Evolutionary conservation across 202 grass and related monocot genomes (phyloP).

Genomic region (Elaeis oleifera): DNA sequence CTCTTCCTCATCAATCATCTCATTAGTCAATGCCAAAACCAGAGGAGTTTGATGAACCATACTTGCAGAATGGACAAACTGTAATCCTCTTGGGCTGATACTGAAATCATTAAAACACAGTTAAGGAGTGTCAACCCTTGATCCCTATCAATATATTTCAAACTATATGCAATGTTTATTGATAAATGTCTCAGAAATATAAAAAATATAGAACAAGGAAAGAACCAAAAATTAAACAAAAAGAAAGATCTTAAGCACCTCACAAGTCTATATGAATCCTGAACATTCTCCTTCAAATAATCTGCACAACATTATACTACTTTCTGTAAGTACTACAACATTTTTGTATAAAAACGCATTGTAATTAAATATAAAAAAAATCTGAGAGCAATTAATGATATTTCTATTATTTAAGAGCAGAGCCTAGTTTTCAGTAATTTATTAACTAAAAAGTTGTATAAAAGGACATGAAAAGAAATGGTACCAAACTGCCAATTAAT

Average conservation of each 20-base stretch:
- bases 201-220: conserved; percentile 2
- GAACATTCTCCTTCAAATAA: conserved; percentile 63
- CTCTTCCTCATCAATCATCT: conserved; percentile 78
- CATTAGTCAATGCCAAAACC: conserved; percentile 61
- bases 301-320: conserved; percentile 29
- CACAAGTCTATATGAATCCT: conserved; percentile 53
- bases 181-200: too few species aligned
- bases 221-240: background rate
- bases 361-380: too few species aligned
- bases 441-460: too few species aligned
- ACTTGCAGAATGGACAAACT: conserved; percentile 56
- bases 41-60: conserved; percentile 48
- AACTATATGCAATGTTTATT: too few species aligned
- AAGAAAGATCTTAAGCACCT: conserved; percentile 40
- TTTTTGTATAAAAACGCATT: too few species aligned
- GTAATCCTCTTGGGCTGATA: conserved; percentile 54
- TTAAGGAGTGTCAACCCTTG: background rate
- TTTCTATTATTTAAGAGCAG: too few species aligned
- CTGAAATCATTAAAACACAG: conserved; percentile 34
- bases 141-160: too few species aligned
- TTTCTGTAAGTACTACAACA: too few species aligned
- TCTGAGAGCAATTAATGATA: too few species aligned
- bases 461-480: too few species aligned
- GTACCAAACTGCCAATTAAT: too few species aligned
- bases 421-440: too few species aligned